phyloP scores from a whole-genome alignment of 305 asterid genomes.

The Solanum chacoense region DNA sequence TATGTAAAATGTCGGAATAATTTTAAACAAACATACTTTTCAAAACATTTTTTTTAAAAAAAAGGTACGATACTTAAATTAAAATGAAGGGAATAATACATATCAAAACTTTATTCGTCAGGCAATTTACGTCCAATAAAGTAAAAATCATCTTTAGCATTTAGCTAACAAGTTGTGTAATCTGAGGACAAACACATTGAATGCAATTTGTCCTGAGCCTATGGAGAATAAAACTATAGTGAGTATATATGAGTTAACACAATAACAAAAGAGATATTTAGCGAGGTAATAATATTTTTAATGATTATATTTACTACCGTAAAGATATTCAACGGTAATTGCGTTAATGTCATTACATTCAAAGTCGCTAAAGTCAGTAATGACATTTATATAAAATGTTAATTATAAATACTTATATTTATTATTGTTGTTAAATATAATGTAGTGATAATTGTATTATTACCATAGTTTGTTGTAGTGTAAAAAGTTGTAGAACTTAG shows the following conservation, averaged over 20 bases:
- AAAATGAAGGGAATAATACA: neutral
- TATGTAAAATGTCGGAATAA: neutral
- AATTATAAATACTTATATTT: neutral
- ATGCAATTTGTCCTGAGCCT: neutral
- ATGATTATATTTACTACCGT: neutral
- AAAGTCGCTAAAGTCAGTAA: rapidly evolving
- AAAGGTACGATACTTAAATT: neutral
- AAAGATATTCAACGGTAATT: neutral
- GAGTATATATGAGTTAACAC: neutral
- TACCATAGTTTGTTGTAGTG: neutral
- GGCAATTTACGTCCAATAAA: neutral
- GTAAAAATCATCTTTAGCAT: neutral
- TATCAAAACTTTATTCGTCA: neutral
- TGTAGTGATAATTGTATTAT: neutral
- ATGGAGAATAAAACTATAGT: neutral
- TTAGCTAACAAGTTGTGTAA: neutral
- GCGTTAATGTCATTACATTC: rapidly evolving
- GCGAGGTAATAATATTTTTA: neutral
- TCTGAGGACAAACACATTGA: neutral
- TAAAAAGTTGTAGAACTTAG: neutral
- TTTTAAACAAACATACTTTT: neutral
- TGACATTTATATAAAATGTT: neutral
- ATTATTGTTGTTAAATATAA: neutral
- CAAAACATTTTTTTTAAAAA: neutral
- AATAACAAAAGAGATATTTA: neutral